Percentiles rank a stretch among this genome's conserved stretches.
These are phyloP conservation scores for Lactarius tabidus DNA, from an alignment of 768 basidiomycete genomes.

Conservation along the genomic window DNA sequence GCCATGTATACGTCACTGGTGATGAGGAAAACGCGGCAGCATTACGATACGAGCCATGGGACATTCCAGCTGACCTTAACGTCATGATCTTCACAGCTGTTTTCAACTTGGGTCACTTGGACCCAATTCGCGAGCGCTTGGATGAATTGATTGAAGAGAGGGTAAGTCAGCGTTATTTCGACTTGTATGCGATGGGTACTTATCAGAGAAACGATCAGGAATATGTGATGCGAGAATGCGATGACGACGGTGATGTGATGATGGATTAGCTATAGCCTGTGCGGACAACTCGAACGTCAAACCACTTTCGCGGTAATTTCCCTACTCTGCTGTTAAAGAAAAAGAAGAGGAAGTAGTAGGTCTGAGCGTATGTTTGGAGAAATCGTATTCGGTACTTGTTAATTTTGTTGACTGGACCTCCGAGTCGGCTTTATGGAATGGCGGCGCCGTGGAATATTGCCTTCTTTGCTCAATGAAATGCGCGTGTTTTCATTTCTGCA, in stretches of 20 bases:
- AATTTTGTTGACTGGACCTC: not conserved
- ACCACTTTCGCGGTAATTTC: not conserved
- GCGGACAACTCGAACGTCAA: not conserved
- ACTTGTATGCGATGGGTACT: not conserved
- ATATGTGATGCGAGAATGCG: not conserved
- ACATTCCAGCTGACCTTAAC: not conserved
- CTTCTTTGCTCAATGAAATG: not conserved
- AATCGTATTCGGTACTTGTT: not conserved
- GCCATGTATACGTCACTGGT: not conserved
- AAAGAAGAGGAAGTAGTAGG: not conserved
- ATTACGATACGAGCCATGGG: not conserved
- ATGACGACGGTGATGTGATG: not conserved
- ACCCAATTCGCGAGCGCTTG: not conserved
- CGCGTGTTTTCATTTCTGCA: conserved; percentile 5
- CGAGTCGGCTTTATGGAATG: not conserved
- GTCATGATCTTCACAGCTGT: not conserved
- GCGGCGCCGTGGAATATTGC: not conserved
- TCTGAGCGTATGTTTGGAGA: not conserved
- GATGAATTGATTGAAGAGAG: not conserved
- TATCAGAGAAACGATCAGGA: not conserved
- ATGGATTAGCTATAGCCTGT: not conserved
- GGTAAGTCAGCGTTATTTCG: not conserved
- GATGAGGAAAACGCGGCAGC: not conserved
- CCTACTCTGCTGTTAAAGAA: not conserved
- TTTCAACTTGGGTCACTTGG: not conserved